Base-by-base conservation (phyloP, 345 rosid species). In the Salix caprea region DNA sequence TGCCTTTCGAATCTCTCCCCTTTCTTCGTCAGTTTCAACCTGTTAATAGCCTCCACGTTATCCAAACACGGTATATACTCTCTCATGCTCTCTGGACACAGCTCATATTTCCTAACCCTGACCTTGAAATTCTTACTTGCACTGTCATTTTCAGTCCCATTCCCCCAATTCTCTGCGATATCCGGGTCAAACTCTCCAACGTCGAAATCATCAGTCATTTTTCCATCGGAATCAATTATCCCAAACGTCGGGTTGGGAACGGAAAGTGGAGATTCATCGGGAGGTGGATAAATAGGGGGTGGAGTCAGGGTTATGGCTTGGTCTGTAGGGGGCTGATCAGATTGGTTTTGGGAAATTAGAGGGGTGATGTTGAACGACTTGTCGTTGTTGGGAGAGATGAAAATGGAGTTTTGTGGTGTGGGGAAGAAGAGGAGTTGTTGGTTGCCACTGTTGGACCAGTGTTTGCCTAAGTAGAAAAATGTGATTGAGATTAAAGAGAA, bases 31-130 rank as follows among this genome's bases (percentile, higher is more conserved):
- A 97, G 87, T n/a, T 85, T 87, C 77, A 94, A 82, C 82, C 69
- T 81, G 80, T 77, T 80, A 67, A 91, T 91, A 1, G 92, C 94
- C 79, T 91, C 88, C 54, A 62, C 90, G 67, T 96, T 92, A 81
- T 94, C 99, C 84, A 96, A 79, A 82, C 99, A 93, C 16, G 97
- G 99, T 76, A 93, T 92, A 69, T 87, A 83, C 85, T 96, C 98
- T 74, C 86, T 86, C 98, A 86, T 84, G 21, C 77, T 85, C 90
- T 72, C 87, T 6, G 80, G 40, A 78, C 99, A 96, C n/a, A 85
- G 75, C 77, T 60, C 83, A 67, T 83, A 92, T 65, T 67, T 85
- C 82, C 64, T 78, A 67, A 87, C 70, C 78, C 46, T 76, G 34
- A 81, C 80, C 77, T 84, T 85, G 70, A n/a, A 67, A 15, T 80